Base-by-base conservation (phyloP, 768 basidiomycete genomes). In the Cyclocybe cylindracea region DNA sequence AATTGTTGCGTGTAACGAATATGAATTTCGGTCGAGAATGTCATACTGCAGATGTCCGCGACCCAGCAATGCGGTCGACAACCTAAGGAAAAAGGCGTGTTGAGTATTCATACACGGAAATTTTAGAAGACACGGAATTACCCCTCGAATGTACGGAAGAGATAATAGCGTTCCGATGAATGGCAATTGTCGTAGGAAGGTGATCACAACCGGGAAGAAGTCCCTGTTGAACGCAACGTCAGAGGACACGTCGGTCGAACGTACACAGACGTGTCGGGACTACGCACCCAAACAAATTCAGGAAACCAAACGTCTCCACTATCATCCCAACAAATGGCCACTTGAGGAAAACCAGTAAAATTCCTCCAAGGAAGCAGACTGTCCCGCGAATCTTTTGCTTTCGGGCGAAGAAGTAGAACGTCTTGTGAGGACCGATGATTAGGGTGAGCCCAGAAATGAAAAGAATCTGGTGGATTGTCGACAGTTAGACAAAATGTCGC, bases 141-240 rank as follows among this genome's bases (percentile, higher is more conserved):
- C 96, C 50, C 79, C 78, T 64, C 90, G 78, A 62, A 98, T 85
- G 66, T 91, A 95, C 1, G 97, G 95, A 56, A 98, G 65, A 4
- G 89, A 88, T 43, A 99, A 71, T 55, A 91, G 69, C 0, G 85
- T 91, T 24, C 97, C 96, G 50, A 99, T 80, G 57, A 97, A 85
- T 4, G 97, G 96, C 41, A 98, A 67, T 72, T 98, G 96, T 50
- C 95, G 82, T 56, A 98, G 72, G 78, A 98, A 98, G n/a, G 93
- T 94, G 44, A 99, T 76, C 49, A 99, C 88, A 54, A 98, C 97
- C 5, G 97, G 97, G 83, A 98, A 98, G 78, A 99, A 99, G 72
- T 98, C 96, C 40, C 96, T 98, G 72, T 41, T 56, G 32, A 34
- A 41, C 50, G 41, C 13, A 38, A 44, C 40, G 35, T n/a, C 35